Conservation (phyloP, 805 yeast genomes). For the Candida boidinii region DNA sequence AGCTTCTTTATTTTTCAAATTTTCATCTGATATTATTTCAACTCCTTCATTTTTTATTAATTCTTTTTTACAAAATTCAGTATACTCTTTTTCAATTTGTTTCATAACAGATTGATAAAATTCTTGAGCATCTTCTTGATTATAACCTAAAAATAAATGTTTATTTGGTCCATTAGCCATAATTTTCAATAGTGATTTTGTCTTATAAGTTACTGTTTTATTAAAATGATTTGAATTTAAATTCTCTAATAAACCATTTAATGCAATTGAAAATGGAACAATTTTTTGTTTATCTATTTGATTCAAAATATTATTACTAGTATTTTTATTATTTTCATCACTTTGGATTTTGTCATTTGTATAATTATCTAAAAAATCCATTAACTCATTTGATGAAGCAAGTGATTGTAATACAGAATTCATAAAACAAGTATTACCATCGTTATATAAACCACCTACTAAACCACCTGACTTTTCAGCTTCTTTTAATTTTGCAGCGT, state of each 20-base stretch:
- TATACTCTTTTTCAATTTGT: slow-evolving; percentile 52
- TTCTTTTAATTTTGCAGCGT: slow-evolving; percentile 11
- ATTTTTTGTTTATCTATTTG: slow-evolving; percentile 9
- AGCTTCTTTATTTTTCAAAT: slow-evolving; percentile 3
- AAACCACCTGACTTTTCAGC: slow-evolving; percentile 60
- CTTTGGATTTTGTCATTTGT: slow-evolving; percentile 12
- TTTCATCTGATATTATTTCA: slow-evolving; percentile 3
- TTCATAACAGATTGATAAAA: slow-evolving; percentile 76
- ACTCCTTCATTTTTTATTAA: slow-evolving; percentile 16
- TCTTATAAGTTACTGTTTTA: slow-evolving; percentile 51
- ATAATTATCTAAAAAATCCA: slow-evolving; percentile 43
- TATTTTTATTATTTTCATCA: slow-evolving; percentile 5
- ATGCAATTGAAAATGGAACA: slow-evolving; percentile 40
- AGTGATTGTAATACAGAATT: slow-evolving; percentile 80
- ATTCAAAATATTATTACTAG: slow-evolving; percentile 9
- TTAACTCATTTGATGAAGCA: slow-evolving; percentile 61
- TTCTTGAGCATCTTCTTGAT: slow-evolving; percentile 96
- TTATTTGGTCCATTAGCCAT: slow-evolving; percentile 77
- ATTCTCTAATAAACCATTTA: slow-evolving; percentile 42
- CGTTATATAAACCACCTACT: slow-evolving; percentile 81
- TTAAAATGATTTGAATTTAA: slow-evolving; percentile 49
- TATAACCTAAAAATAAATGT: slow-evolving; percentile 72
- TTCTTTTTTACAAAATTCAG: slow-evolving; percentile 23
- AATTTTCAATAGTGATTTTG: slow-evolving; percentile 49
- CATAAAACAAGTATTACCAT: slow-evolving; percentile 94